These are phyloP conservation scores for Martensiomyces pterosporus DNA, from an alignment of 192 early-diverging fungal genomes.

Conservation along the genomic window DNA sequence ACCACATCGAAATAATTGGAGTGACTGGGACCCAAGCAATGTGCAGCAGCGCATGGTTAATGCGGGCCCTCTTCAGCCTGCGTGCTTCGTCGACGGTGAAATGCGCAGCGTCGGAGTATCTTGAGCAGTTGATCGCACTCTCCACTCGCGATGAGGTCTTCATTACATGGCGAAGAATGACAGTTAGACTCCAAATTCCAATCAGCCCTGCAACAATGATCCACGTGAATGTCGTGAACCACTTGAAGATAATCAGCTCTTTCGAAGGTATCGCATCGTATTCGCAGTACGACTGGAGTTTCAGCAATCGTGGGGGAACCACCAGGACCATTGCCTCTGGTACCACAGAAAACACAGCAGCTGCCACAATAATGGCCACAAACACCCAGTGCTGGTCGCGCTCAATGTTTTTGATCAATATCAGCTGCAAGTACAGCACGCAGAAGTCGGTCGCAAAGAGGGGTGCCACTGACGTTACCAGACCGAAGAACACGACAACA, in stretches of 20 bases:
- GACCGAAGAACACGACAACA: too few relatives aligned
- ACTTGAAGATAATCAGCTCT: slow-evolving; percentile 30
- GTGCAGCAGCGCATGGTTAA: slow-evolving; percentile 10
- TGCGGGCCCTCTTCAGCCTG: neutral
- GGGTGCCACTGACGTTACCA: too few relatives aligned
- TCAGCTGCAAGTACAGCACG: too few relatives aligned
- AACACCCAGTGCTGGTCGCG: too few relatives aligned
- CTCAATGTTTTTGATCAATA: too few relatives aligned
- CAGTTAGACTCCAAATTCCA: slow-evolving; percentile 16
- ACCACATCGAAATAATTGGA: slow-evolving; percentile 26
- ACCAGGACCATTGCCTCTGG: slow-evolving; percentile 15
- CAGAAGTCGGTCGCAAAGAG: too few relatives aligned
- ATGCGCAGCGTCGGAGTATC: neutral
- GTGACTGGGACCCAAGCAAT: slow-evolving; percentile 36
- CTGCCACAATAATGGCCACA: too few relatives aligned
- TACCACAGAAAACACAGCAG: slow-evolving; percentile 1
- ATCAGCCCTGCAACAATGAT: slow-evolving; percentile 5
- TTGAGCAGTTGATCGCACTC: neutral
- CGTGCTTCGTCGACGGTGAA: too few relatives aligned
- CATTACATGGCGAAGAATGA: slow-evolving; percentile 6
- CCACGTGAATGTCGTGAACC: slow-evolving; percentile 38
- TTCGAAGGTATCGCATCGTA: slow-evolving; percentile 8
- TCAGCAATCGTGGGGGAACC: slow-evolving; percentile 12
- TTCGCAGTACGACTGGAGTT: slow-evolving; percentile 20
- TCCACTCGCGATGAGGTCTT: neutral